These are phyloP conservation scores for Colletotrichum abscissum DNA, from an alignment of 2,329 filamentous ascomycete genomes.

Conservation along the genomic window DNA sequence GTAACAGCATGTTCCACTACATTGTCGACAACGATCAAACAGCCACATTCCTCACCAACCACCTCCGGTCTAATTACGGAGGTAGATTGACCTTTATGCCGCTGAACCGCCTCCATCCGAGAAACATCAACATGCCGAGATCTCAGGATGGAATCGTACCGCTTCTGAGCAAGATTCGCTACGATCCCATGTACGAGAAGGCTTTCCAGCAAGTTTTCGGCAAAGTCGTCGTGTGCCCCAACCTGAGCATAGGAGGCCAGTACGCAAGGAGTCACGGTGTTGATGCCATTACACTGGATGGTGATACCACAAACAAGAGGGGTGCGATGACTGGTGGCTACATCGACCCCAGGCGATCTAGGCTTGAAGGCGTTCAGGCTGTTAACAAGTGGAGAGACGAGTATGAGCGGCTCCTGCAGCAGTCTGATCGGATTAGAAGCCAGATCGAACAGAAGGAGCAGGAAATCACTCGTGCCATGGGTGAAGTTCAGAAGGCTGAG, in stretches of 20 bases:
- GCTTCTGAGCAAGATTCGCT: slow-evolving; percentile 86
- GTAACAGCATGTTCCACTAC: slow-evolving; percentile 93
- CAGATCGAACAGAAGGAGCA: slow-evolving; percentile 86
- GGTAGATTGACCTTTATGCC: slow-evolving; percentile 97
- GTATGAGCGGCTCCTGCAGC: slow-evolving; percentile 74
- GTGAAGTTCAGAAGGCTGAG: slow-evolving; percentile 84
- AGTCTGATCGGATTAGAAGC: slow-evolving; percentile 73
- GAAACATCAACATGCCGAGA: slow-evolving; percentile 80
- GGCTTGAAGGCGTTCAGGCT: slow-evolving; percentile 84
- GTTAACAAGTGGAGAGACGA: slow-evolving; percentile 81
- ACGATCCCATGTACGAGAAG: slow-evolving; percentile 79
- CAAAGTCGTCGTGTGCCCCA: slow-evolving; percentile 93
- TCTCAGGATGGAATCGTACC: slow-evolving; percentile 78
- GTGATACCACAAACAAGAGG: slow-evolving; percentile 94
- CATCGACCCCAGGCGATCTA: slow-evolving; percentile 86
- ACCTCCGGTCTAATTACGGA: slow-evolving; percentile 80
- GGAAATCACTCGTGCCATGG: slow-evolving; percentile 87
- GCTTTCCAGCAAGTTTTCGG: slow-evolving; percentile 97
- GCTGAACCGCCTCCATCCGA: slow-evolving; percentile 81
- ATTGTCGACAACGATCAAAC: slow-evolving; percentile 93
- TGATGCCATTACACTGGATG: slow-evolving; percentile 93
- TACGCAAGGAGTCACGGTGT: slow-evolving; percentile 93
- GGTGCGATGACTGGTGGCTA: slow-evolving; percentile 96
- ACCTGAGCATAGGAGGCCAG: slow-evolving; percentile 85
- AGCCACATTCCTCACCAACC: slow-evolving; percentile 82